Percentiles rank a stretch among this genome's conserved stretches.
Evolutionary conservation across 306 rosid genomes (phyloP).

Genomic region (Dryas octopetala): DNA sequence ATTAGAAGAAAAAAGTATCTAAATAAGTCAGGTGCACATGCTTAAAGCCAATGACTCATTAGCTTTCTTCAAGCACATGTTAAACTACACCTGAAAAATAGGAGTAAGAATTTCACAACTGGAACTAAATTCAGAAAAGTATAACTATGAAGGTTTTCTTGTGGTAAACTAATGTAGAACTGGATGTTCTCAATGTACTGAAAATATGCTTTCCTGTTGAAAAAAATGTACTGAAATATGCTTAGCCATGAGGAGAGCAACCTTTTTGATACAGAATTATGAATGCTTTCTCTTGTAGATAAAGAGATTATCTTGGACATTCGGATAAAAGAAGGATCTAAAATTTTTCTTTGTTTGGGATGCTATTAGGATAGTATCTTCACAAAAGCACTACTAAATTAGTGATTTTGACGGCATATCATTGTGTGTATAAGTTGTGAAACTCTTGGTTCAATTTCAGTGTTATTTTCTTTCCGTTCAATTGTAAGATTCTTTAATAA

Average conservation of each 20-base stretch:
- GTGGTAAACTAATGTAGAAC: not conserved
- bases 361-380: too few species aligned
- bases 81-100: not conserved
- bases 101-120: not conserved
- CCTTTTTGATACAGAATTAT: not conserved
- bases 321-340: too few species aligned
- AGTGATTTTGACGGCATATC: not conserved
- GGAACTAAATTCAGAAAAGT: not conserved
- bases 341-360: too few species aligned
- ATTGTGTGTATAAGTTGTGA: not conserved
- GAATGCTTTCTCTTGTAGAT: not conserved
- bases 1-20: constrained; percentile 11
- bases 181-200: not conserved
- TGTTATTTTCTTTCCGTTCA: too few species aligned
- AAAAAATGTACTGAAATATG: too few species aligned
- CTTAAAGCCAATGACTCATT: not conserved
- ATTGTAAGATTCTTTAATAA: not conserved
- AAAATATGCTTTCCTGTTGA: not conserved
- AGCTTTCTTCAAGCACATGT: not conserved
- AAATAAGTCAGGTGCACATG: constrained; percentile 3
- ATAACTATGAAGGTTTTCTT: not conserved
- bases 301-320: too few species aligned
- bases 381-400: not conserved
- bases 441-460: not conserved
- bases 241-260: not conserved